These are phyloP conservation scores for Tolypocladium cylindrosporum DNA, from an alignment of 2,329 filamentous ascomycete species.

Conservation along the genomic window DNA sequence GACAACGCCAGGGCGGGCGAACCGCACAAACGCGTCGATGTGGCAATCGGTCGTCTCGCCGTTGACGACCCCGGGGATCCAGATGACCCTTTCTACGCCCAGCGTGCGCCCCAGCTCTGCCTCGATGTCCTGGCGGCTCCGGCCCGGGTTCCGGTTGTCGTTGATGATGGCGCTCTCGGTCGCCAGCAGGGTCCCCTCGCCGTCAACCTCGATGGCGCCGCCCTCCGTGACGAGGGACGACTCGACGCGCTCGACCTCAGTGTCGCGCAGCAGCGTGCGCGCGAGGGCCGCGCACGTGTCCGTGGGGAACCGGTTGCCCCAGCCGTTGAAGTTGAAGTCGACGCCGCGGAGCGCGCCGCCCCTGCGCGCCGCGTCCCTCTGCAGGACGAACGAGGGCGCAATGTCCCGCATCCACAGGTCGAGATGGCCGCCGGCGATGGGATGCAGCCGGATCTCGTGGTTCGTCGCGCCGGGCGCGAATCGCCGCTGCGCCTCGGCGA, in stretches of 20 bases:
- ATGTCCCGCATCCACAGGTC: constrained; percentile 19
- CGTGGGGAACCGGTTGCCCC: constrained; percentile 12
- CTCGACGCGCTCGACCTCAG: neutral
- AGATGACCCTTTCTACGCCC: constrained; percentile 16
- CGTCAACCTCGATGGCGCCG: constrained; percentile 16
- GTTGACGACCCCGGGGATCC: constrained; percentile 13
- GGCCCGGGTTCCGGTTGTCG: constrained; percentile 15
- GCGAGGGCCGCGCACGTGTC: constrained; percentile 7
- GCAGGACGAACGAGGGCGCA: constrained; percentile 13
- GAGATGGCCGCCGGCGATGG: constrained; percentile 3
- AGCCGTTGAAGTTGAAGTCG: constrained; percentile 18
- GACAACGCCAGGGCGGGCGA: constrained; percentile 12
- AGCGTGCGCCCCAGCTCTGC: constrained; percentile 10
- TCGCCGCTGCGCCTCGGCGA: constrained; percentile 5
- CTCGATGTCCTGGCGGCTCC: constrained; percentile 10
- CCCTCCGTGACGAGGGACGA: constrained; percentile 12
- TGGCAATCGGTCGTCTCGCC: constrained; percentile 18
- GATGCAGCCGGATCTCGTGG: constrained; percentile 2
- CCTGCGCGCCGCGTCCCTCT: neutral
- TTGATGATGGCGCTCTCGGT: constrained; percentile 19
- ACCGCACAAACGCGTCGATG: constrained; percentile 17
- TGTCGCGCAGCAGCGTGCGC: neutral
- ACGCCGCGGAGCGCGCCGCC: constrained; percentile 7
- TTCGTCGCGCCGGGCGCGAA: constrained; percentile 2
- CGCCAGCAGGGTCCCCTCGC: constrained; percentile 15